Evolutionary conservation across 495 filamentous ascomycete genomes (phyloP), one percentile per base, ranked within the genome.

Genomic region (Neurospora intermedia): DNA sequence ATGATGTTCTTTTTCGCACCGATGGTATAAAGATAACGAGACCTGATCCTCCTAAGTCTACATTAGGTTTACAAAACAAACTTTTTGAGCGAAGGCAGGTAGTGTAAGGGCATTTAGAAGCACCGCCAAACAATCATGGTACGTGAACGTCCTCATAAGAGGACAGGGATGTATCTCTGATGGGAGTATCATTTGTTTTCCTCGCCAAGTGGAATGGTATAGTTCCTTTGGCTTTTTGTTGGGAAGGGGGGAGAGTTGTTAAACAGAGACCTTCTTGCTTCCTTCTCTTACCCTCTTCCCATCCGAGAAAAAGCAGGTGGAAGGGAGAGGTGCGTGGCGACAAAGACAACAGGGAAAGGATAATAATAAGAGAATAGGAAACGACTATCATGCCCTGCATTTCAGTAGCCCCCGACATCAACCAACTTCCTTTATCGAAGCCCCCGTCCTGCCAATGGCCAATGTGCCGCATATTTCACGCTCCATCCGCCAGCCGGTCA

Each of bases 361-460:
- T 48, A 73, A 75, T 75, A 75, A 40, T 73, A 76, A 70, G 35
- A 38, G 42, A 43, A 71, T 48, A 71, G 69, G 71, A 78, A 72
- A 72, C 73, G 69, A 70, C 71, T 72, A 77, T 75, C 80, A 79
- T 81, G 80, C 75, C 78, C 78, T 78, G 80, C 80, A 79, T 81
- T 81, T 80, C 80, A 78, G 70, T 76, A 73, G 72, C 75, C 72
- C 71, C 73, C 72, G 11, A 38, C 76, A 74, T 73, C 80, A 79
- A 79, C 75, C 75, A 79, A 80, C 78, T 80, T 77, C 79, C 79
- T 54, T 79, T 66, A 78, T 71, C 73, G 76, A 73, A 71, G 48
- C 74, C 73, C 75, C 72, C 70, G 66, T 73, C 72, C 75, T 71
- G 71, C 72, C 76, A 74, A 66, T 73, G 73, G 76, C 72, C 71